Evolutionary conservation across 768 basidiomycete genomes (phyloP).

Genomic region (Cystofilobasidium capitatum): DNA sequence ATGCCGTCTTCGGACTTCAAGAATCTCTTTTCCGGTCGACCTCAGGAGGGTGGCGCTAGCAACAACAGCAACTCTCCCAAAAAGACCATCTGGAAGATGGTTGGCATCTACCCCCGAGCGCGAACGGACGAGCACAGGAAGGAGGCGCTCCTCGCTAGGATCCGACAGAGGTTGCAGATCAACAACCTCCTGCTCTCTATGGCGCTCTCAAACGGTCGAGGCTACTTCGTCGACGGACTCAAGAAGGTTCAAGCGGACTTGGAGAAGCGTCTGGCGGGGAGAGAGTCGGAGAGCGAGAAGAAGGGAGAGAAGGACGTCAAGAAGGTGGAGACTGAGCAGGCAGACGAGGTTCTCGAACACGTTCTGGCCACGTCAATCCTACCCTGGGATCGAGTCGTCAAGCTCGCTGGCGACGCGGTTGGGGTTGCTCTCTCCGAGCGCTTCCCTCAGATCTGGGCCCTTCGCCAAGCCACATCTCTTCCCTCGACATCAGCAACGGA

Average conservation of each 20-base stretch:
- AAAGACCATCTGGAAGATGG: slow-evolving; percentile 28
- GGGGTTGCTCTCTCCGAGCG: background rate
- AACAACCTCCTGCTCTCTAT: slow-evolving; percentile 31
- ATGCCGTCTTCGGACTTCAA: background rate
- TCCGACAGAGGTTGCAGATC: slow-evolving; percentile 25
- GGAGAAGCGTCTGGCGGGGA: background rate
- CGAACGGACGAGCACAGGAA: slow-evolving; percentile 17
- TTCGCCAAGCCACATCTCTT: background rate
- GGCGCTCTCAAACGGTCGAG: slow-evolving; percentile 28
- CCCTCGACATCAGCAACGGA: background rate
- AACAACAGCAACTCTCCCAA: slow-evolving; percentile 5
- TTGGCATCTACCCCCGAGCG: slow-evolving; percentile 26
- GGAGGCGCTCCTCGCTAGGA: slow-evolving; percentile 24
- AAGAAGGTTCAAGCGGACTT: background rate
- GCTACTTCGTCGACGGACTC: slow-evolving; percentile 16
- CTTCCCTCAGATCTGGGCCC: background rate
- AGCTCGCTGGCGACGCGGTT: slow-evolving; percentile 13
- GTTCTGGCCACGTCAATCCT: slow-evolving; percentile 17
- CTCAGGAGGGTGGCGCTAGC: background rate
- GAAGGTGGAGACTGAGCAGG: slow-evolving; percentile 23
- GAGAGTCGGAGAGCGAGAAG: background rate
- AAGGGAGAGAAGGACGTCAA: slow-evolving; percentile 17
- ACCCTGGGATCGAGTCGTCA: slow-evolving; percentile 17
- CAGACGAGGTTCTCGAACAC: slow-evolving; percentile 21
- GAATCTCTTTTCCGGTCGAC: background rate